Evolutionary conservation across 345 rosid species (phyloP).

Genomic region (Viola odorata): DNA sequence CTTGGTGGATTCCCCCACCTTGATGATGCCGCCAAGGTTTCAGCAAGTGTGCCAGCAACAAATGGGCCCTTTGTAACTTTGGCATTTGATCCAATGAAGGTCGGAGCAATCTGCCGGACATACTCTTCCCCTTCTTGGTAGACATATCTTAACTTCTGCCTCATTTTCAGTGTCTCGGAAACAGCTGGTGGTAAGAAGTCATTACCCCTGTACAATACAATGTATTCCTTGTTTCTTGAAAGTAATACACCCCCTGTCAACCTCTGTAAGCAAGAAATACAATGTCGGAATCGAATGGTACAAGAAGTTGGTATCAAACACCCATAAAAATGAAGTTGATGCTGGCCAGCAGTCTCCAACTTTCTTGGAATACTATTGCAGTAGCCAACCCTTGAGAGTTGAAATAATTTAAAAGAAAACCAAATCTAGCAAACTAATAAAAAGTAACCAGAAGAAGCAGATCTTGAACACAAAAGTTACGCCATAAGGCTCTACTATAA

Average conservation of each 20-base stretch:
- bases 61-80: slow-evolving; percentile 33
- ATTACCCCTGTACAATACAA: slow-evolving; percentile 91
- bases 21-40: slow-evolving; percentile 75
- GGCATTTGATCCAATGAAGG: slow-evolving; percentile 24
- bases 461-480: too few relatives aligned
- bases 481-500: too few relatives aligned
- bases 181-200: slow-evolving; percentile 80
- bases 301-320: too few relatives aligned
- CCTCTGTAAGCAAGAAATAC: slow-evolving; percentile 41
- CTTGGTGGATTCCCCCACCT: slow-evolving; percentile 65
- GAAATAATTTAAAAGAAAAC: not conserved
- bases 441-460: not conserved
- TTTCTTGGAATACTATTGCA: not conserved
- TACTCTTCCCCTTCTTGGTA: slow-evolving; percentile 73
- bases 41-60: slow-evolving; percentile 87
- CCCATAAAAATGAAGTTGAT: not conserved
- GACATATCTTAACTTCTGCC: slow-evolving; percentile 43
- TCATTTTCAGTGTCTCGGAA: slow-evolving; percentile 49
- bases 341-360: not conserved
- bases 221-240: slow-evolving; percentile 80
- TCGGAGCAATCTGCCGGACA: slow-evolving; percentile 49
- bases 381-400: not conserved
- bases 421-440: not conserved
- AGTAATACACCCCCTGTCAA: slow-evolving; percentile 83
- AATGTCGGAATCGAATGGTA: too few relatives aligned